A percentile compares a stretch with the other conserved stretches of the same genome.
phyloP scores from a whole-genome alignment of 495 filamentous ascomycete species.

The Penicillium longicatenatum region DNA sequence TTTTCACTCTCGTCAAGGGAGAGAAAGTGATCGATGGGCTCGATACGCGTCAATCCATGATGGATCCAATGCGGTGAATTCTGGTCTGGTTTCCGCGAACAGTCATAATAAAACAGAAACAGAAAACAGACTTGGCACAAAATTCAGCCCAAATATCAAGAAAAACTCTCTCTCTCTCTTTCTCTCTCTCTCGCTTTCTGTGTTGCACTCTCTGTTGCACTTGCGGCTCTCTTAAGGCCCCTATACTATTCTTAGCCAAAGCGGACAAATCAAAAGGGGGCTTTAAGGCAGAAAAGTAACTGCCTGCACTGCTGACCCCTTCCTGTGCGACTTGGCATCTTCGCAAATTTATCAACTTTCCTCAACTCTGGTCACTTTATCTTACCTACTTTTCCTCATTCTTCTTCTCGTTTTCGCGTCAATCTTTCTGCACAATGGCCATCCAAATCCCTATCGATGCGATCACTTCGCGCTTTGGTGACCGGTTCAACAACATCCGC shows the following conservation, averaged over 20 bases:
- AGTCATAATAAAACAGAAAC: neutral
- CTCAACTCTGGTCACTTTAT: conserved; percentile 12
- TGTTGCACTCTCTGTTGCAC: too few species aligned
- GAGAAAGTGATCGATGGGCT: neutral
- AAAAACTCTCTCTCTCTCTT: neutral
- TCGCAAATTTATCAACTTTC: neutral
- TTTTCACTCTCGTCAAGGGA: neutral
- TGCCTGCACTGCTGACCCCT: conserved; percentile 1
- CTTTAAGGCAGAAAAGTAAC: neutral
- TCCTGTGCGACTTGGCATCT: conserved; percentile 7
- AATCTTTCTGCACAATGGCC: conserved; percentile 60
- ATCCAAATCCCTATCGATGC: conserved; percentile 90
- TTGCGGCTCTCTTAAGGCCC: too few species aligned
- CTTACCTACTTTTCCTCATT: conserved; percentile 7
- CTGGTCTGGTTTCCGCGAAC: neutral
- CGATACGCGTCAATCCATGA: neutral
- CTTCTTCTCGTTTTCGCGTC: conserved; percentile 8
- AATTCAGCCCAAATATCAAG: neutral
- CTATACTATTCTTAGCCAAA: neutral
- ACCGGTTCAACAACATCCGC: conserved; percentile 76
- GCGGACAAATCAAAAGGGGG: neutral
- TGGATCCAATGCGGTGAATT: conserved; percentile 7
- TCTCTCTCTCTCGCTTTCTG: neutral
- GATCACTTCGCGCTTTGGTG: conserved; percentile 82
- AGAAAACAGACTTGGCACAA: neutral